A percentile compares a stretch with the other conserved stretches of the same genome.
These are phyloP conservation scores for Trichosporon faecale DNA, from an alignment of 1,284 basidiomycete genomes.

Conservation along the genomic window DNA sequence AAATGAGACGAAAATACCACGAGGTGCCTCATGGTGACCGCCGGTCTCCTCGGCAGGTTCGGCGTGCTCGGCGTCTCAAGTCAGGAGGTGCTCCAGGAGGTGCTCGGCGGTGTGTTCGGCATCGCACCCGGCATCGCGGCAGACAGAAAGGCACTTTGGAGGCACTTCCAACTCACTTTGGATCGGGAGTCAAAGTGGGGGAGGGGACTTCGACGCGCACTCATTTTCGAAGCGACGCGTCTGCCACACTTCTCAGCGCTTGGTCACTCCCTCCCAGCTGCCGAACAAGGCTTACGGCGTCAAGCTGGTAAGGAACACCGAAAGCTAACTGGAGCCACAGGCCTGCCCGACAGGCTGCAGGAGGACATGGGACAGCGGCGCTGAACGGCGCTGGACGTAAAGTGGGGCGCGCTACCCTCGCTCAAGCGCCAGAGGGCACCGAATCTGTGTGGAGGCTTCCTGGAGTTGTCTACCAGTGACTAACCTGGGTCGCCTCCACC, in stretches of 20 bases:
- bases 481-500: background rate
- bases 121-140: too few species aligned
- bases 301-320: background rate
- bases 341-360: background rate
- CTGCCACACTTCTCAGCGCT: background rate
- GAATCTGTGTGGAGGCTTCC: background rate
- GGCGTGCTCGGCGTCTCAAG: background rate
- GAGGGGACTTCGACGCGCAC: background rate
- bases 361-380: background rate
- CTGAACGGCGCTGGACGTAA: background rate
- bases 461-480: background rate
- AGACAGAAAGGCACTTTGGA: too few species aligned
- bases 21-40: background rate
- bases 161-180: too few species aligned
- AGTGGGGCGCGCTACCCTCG: background rate
- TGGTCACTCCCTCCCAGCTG: background rate
- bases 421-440: background rate
- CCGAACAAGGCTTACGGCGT: background rate
- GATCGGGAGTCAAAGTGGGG: background rate
- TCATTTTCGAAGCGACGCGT: background rate
- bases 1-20: background rate
- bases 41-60: background rate
- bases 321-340: background rate
- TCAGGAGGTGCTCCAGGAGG: background rate
- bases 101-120: too few species aligned